Evolutionary conservation across 2,329 filamentous ascomycete species (phyloP).

Genomic region (Cryphonectria parasitica): DNA sequence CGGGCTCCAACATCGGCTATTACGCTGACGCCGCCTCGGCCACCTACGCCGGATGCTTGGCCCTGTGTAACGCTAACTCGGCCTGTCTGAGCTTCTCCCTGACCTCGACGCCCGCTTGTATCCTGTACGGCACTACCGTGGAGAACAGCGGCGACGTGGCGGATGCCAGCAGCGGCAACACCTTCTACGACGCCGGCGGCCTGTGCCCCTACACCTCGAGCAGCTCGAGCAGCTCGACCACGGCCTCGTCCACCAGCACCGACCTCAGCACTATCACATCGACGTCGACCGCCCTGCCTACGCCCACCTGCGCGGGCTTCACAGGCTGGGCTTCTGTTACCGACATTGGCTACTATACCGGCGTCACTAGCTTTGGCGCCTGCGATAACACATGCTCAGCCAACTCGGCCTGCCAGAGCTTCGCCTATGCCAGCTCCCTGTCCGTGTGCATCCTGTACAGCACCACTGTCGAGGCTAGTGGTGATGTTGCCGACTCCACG

Average conservation of each 20-base stretch:
- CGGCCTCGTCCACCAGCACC: background rate
- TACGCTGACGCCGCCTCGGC: slow-evolving; percentile 16
- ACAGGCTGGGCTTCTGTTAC: slow-evolving; percentile 13
- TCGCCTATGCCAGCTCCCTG: slow-evolving; percentile 13
- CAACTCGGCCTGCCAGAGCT: slow-evolving; percentile 22
- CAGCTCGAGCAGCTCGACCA: slow-evolving; percentile 11
- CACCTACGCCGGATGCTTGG: slow-evolving; percentile 19
- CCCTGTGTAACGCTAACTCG: slow-evolving; percentile 25
- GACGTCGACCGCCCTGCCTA: slow-evolving; percentile 6
- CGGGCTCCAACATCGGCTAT: slow-evolving; percentile 22
- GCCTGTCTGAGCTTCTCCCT: slow-evolving; percentile 26
- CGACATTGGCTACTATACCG: slow-evolving; percentile 21
- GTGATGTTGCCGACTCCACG: slow-evolving; percentile 34
- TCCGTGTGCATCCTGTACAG: slow-evolving; percentile 23
- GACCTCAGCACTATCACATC: background rate
- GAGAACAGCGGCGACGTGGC: slow-evolving; percentile 34
- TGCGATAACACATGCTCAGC: slow-evolving; percentile 21
- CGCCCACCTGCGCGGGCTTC: slow-evolving; percentile 16
- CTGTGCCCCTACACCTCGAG: slow-evolving; percentile 17
- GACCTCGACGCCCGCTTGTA: slow-evolving; percentile 18
- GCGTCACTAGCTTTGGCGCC: slow-evolving; percentile 10
- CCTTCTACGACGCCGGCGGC: slow-evolving; percentile 29
- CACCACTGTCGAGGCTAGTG: slow-evolving; percentile 10
- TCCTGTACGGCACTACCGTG: slow-evolving; percentile 23
- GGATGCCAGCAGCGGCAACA: slow-evolving; percentile 35